Percentiles rank a stretch among this genome's conserved stretches.
Conservation (phyloP, 1,284 basidiomycete species). For the Sparassis latifolia region DNA sequence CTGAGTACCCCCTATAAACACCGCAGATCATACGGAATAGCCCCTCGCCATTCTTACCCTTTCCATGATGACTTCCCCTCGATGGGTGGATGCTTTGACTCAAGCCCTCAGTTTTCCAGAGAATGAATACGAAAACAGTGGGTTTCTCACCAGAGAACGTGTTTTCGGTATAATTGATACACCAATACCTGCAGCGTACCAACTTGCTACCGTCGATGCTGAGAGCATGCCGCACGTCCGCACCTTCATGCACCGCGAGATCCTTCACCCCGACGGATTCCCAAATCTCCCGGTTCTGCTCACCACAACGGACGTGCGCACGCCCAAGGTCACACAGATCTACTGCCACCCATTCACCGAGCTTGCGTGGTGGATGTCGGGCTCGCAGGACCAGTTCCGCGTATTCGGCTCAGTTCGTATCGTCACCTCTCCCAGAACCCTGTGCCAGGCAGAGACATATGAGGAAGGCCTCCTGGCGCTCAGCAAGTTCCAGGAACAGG, state of each 20-base stretch:
- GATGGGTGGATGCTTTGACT: not conserved
- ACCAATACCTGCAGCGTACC: constrained; percentile 38
- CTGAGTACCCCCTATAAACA: too few species aligned
- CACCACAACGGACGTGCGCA: constrained; percentile 42
- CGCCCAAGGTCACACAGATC: constrained; percentile 51
- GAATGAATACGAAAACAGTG: constrained; percentile 1
- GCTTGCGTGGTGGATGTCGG: constrained; percentile 53
- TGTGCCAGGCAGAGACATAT: not conserved
- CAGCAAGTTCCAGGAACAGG: constrained; percentile 29
- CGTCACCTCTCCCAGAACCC: constrained; percentile 17
- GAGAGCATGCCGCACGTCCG: constrained; percentile 46
- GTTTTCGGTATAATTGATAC: not conserved
- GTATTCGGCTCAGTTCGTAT: constrained; percentile 42
- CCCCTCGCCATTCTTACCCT: too few species aligned
- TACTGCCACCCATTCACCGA: constrained; percentile 38
- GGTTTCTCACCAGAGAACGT: not conserved
- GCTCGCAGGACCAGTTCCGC: constrained; percentile 52
- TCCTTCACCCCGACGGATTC: constrained; percentile 37
- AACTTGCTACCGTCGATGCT: constrained; percentile 50
- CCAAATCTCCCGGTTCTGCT: constrained; percentile 47
- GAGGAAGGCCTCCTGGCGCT: constrained; percentile 21
- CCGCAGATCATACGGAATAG: too few species aligned
- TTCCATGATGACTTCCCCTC: not conserved
- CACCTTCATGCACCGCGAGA: constrained; percentile 49
- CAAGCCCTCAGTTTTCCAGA: not conserved